Conservation (phyloP, 495 filamentous ascomycete genomes). For the Talaromyces proteolyticus region DNA sequence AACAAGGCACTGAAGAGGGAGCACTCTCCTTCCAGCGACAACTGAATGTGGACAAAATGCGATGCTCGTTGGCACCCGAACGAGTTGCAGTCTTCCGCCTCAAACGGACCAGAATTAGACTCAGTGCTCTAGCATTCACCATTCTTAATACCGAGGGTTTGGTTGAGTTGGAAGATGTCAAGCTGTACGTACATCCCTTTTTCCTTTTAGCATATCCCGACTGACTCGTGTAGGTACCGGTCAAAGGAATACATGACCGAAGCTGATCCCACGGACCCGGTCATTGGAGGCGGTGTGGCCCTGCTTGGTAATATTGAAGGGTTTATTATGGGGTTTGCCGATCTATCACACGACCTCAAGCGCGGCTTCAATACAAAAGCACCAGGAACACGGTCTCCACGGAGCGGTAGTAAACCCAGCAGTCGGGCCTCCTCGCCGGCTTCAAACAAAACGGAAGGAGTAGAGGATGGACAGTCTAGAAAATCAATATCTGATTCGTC, state of each 20-base stretch:
- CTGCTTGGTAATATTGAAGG: constrained; percentile 68
- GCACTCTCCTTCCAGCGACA: constrained; percentile 66
- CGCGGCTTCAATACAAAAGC: background rate
- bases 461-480: background rate
- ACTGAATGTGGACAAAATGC: constrained; percentile 51
- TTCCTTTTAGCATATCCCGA: background rate
- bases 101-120: constrained; percentile 51
- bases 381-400: background rate
- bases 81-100: constrained; percentile 67
- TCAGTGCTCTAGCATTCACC: constrained; percentile 66
- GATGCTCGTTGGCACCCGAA: constrained; percentile 59
- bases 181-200: constrained; percentile 51
- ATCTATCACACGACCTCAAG: constrained; percentile 57
- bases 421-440: background rate
- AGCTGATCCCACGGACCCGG: constrained; percentile 65
- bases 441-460: background rate
- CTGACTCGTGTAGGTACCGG: constrained; percentile 46
- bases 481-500: background rate
- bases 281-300: constrained; percentile 66
- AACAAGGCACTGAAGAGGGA: constrained; percentile 58
- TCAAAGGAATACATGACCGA: constrained; percentile 65
- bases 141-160: constrained; percentile 56
- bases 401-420: background rate
- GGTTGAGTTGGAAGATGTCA: constrained; percentile 57
- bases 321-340: constrained; percentile 75